Base-by-base conservation (phyloP, 305 asterid genomes). In the Andrographis paniculata region DNA sequence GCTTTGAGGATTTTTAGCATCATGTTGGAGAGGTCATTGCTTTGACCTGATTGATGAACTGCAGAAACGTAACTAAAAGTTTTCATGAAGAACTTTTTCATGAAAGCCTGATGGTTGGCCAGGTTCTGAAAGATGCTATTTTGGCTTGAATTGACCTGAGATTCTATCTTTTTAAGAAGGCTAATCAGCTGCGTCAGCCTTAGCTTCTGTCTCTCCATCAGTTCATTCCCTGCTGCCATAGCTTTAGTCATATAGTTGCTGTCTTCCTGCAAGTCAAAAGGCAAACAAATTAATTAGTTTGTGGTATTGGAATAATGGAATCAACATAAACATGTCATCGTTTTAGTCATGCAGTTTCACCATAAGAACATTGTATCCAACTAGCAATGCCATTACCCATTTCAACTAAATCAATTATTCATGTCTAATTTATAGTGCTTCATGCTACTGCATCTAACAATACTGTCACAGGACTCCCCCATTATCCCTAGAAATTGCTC, bases 131-230 rank as follows among this genome's bases (percentile, higher is more conserved):
- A 52, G 58, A 82, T 73, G 74, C 62, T 75, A 17, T 59, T 69
- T 58, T 77, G 73, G 68, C 94, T 79, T 30, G 79, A 57, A 56
- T 78, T 77, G 46, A 82, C 80, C 65, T 79, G 91, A 49, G 64
- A 45, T 71, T 82, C 83, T 36, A 77, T 76, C 30, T 72, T 79
- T 68, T 53, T 70, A 15, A 85, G 81, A 68, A 82, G 60, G 48
- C 60, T 61, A 63, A 81, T 66, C 62, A 85, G 72, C 50, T 71
- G 78, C 45, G 57, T 49, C 20, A 85, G 65, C 54, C 76, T 83
- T 64, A 66, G 65, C 44, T 67, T 70, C 62, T 85, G 91, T 60
- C 63, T 72, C 24, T 72, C 79, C 54, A 62, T 65, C 56, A 85
- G 55, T 65, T 81, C 93, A 47, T 71, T 75, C 66, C 85, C 68